A percentile compares a stretch with the other conserved stretches of the same genome.
phyloP scores from a whole-genome alignment of 2,329 filamentous ascomycete genomes.

The Monilinia laxa region DNA sequence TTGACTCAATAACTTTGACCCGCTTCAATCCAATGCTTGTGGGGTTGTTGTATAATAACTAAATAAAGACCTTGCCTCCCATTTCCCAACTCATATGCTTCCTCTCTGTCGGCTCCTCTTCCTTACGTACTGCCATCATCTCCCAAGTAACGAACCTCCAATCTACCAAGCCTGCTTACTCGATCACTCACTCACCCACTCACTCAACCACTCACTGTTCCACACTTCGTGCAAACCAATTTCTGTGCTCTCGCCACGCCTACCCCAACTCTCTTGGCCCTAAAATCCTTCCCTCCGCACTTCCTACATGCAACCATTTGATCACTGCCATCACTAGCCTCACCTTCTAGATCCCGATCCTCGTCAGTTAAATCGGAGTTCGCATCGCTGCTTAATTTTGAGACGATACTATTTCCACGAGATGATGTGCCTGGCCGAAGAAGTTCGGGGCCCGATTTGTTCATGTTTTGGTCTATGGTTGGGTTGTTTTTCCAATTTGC shows the following conservation, averaged over 20 bases:
- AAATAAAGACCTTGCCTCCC: neutral
- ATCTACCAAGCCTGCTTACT: neutral
- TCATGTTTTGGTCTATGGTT: constrained; percentile 26
- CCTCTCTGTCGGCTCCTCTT: neutral
- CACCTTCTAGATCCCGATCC: constrained; percentile 44
- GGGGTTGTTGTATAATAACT: neutral
- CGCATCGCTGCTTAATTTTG: constrained; percentile 56
- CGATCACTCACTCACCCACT: constrained; percentile 30
- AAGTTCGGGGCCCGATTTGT: constrained; percentile 29
- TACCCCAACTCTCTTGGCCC: constrained; percentile 54
- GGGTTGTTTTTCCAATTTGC: constrained; percentile 48
- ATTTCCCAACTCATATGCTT: neutral
- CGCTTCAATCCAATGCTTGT: constrained; percentile 5
- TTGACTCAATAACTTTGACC: neutral
- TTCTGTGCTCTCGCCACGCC: constrained; percentile 52
- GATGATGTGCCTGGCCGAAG: constrained; percentile 27
- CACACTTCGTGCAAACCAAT: constrained; percentile 61
- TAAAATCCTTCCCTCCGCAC: constrained; percentile 63
- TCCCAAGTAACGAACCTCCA: neutral
- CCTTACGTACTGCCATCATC: neutral
- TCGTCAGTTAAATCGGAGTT: constrained; percentile 38
- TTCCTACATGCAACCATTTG: constrained; percentile 51
- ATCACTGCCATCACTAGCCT: constrained; percentile 48
- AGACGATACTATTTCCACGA: constrained; percentile 42
- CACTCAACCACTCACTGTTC: constrained; percentile 39